Evolutionary conservation across 371 early-diverging fungal species (phyloP).

Genomic region (Mortierella sp.): DNA sequence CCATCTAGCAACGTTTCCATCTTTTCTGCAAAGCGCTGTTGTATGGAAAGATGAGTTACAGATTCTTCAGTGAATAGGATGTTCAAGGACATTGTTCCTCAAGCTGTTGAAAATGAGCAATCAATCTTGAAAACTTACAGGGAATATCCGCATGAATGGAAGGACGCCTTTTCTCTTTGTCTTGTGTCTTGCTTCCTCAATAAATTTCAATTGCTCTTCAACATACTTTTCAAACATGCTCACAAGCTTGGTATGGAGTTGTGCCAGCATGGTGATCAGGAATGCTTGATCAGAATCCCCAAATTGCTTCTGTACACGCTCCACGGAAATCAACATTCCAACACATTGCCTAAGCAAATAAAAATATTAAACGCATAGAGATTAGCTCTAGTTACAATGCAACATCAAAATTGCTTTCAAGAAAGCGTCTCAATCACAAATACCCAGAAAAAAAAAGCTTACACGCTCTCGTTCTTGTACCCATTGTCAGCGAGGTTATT

Average conservation of each 20-base stretch:
- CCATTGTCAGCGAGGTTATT: conserved; percentile 81
- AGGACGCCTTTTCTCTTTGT: conserved; percentile 90
- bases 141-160: conserved; percentile 89
- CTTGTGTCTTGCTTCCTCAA: conserved; percentile 93
- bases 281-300: conserved; percentile 64
- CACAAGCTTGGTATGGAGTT: conserved; percentile 72
- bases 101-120: neutral
- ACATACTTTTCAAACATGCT: conserved; percentile 86
- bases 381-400: neutral
- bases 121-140: conserved; percentile 55
- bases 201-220: conserved; percentile 88
- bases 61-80: neutral
- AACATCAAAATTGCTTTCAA: neutral
- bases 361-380: neutral
- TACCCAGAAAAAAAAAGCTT: conserved; percentile 35
- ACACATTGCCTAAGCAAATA: conserved; percentile 68
- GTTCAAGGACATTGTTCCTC: neutral
- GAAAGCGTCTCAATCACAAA: neutral
- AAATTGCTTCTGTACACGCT: conserved; percentile 77
- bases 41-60: neutral
- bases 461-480: conserved; percentile 82
- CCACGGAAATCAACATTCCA: conserved; percentile 88
- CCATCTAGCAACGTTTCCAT: conserved; percentile 70
- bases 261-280: conserved; percentile 73
- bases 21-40: conserved; percentile 80